These are phyloP conservation scores for Jacaranda copaia DNA, from an alignment of 257 asterid species.

Conservation along the genomic window DNA sequence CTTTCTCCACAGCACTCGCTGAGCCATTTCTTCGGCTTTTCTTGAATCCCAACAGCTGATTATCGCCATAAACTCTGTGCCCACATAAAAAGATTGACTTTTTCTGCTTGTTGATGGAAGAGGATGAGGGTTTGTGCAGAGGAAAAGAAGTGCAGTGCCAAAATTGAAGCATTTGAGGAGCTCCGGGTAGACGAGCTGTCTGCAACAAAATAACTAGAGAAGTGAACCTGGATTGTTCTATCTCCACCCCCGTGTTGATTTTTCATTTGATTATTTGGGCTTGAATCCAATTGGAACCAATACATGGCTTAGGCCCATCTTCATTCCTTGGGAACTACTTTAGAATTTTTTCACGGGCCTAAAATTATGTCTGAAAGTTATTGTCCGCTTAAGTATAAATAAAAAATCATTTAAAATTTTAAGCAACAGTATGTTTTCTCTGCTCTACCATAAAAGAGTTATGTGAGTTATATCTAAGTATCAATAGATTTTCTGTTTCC, in stretches of 20 bases:
- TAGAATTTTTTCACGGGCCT: no score
- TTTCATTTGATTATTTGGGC: background rate
- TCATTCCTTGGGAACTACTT: no score
- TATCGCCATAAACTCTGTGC: background rate
- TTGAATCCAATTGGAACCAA: background rate
- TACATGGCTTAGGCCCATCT: background rate
- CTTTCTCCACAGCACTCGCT: conserved; percentile 50
- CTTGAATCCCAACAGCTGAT: conserved; percentile 15
- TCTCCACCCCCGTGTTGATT: background rate
- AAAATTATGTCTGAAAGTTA: no score
- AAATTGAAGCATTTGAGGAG: conserved; percentile 44
- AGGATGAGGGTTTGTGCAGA: conserved; percentile 11
- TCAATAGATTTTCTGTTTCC: no score
- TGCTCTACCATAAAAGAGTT: no score
- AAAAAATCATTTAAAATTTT: no score
- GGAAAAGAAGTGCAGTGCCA: conserved; percentile 30
- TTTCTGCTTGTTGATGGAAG: conserved; percentile 23
- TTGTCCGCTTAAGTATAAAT: no score
- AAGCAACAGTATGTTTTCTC: no score
- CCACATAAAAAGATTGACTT: background rate
- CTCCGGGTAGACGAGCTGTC: background rate
- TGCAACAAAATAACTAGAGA: background rate
- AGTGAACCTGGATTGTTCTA: background rate
- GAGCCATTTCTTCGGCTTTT: conserved; percentile 30
- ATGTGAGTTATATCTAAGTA: no score